Evolutionary conservation across 2,329 filamentous ascomycete species (phyloP).

Genomic region (Microcyclosporella mali): DNA sequence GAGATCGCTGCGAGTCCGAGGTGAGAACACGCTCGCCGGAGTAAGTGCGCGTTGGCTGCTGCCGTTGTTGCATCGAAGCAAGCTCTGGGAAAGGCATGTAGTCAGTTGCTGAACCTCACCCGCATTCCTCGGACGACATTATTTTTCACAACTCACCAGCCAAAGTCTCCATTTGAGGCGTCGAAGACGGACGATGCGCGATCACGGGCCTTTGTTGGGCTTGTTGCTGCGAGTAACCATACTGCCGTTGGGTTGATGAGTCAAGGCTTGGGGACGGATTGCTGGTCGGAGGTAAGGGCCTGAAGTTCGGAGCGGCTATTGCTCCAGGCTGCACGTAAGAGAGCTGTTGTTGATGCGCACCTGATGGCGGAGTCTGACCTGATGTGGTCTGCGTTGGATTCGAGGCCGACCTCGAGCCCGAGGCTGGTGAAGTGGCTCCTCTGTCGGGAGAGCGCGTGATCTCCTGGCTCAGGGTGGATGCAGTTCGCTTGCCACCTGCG

Average conservation of each 20-base stretch:
- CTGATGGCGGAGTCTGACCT: slow-evolving; percentile 2
- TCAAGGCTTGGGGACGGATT: slow-evolving; percentile 11
- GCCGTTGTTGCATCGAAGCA: slow-evolving; percentile 43
- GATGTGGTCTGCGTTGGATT: slow-evolving; percentile 1
- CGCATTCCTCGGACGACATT: not conserved
- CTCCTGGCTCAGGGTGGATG: slow-evolving; percentile 42
- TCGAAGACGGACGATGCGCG: slow-evolving; percentile 38
- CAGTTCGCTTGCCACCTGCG: slow-evolving; percentile 26
- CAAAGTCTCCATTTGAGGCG: slow-evolving; percentile 43
- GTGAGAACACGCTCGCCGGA: slow-evolving; percentile 27
- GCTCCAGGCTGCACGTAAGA: slow-evolving; percentile 7
- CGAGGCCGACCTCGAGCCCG: no score
- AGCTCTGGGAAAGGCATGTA: slow-evolving; percentile 33
- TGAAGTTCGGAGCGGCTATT: slow-evolving; percentile 17
- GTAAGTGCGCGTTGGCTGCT: slow-evolving; percentile 35
- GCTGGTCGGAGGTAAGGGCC: slow-evolving; percentile 22
- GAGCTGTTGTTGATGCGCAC: slow-evolving; percentile 10
- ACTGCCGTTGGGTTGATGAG: slow-evolving; percentile 3
- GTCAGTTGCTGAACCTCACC: not conserved
- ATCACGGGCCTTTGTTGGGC: slow-evolving; percentile 18
- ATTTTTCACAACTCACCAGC: slow-evolving; percentile 34
- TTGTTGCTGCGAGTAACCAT: slow-evolving; percentile 12
- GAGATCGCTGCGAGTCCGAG: slow-evolving; percentile 29
- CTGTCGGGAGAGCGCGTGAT: slow-evolving; percentile 29
- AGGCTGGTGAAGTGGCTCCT: slow-evolving; percentile 22